Evolutionary conservation across 192 early-diverging fungal genomes (phyloP).

Genomic region (Lobosporangium transversale): DNA sequence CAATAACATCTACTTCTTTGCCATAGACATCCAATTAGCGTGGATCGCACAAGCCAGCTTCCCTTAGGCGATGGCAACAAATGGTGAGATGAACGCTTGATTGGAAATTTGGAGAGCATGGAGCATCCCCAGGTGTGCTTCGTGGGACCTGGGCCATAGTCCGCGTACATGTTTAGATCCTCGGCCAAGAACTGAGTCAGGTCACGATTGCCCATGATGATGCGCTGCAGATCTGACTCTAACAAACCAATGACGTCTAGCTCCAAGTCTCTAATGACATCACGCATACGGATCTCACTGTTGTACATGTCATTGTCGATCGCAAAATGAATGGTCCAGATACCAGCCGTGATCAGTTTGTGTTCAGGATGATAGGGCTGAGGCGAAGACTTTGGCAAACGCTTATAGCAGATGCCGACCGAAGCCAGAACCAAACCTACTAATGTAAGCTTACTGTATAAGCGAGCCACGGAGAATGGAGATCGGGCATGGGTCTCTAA

Average conservation of each 20-base stretch:
- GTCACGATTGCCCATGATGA: conserved; percentile 89
- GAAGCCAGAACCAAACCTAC: conserved; percentile 54
- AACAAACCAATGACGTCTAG: conserved; percentile 83
- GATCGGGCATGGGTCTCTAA: conserved; percentile 20
- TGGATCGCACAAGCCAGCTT: conserved; percentile 88
- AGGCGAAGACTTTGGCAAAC: conserved; percentile 63
- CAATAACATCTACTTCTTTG: conserved; percentile 80
- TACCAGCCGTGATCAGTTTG: conserved; percentile 76
- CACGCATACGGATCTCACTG: conserved; percentile 76
- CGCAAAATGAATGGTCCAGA: conserved; percentile 90
- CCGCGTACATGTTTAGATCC: conserved; percentile 79
- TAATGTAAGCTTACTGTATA: conserved; percentile 52
- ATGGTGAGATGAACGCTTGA: conserved; percentile 75
- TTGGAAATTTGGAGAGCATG: conserved; percentile 89
- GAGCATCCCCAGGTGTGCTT: conserved; percentile 91
- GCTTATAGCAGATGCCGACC: conserved; percentile 47
- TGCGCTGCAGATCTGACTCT: conserved; percentile 81
- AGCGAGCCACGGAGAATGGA: conserved; percentile 37
- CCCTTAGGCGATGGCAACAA: conserved; percentile 83
- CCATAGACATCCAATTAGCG: conserved; percentile 88
- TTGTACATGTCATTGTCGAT: conserved; percentile 89
- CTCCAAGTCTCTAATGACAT: conserved; percentile 79
- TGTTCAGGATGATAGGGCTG: conserved; percentile 69
- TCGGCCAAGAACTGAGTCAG: conserved; percentile 82
- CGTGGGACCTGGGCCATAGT: conserved; percentile 85